Base-by-base conservation (phyloP, 805 yeast species). In the Metschnikowia peoriensis region DNA sequence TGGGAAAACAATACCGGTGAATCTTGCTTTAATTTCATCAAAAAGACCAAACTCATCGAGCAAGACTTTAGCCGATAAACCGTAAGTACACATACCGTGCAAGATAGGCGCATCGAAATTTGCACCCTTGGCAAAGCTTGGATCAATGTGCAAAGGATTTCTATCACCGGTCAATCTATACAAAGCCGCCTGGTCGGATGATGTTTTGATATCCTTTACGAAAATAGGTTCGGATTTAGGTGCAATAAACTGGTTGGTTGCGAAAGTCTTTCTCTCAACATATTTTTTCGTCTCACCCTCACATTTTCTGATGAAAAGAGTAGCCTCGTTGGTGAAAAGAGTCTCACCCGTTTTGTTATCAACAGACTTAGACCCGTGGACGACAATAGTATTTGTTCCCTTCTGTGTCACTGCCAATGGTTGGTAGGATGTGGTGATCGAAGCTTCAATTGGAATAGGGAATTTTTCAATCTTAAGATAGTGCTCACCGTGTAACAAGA, bases 121-220 rank as follows among this genome's bases (percentile, higher is more conserved):
- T 45, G 93, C 97, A 52, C 88, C 88, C 57, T 85, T 82, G 14
- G 98, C 97, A 71, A 92, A 87, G 32, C 69, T 77, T 16, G 98
- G 97, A 73, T 93, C 98, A 66, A 93, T 86, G 75, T 92, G 99
- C 62, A 93, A 80, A 54, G 99, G 99, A 71, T 93, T 93, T 70
- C 85, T 85, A 76, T 93, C 99, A 50, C 97, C 98, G 55, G 93
- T 86, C 55, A 93, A 77, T 68, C 99, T 83, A 76, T 93, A 93
- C 51, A 92, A 71, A 4, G 96, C 89, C 44, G 97, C 97, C 69
- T 85, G 90, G 68, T 91, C 88, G 41, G 70, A 76, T 28, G 78
- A 66, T 1, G 94, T 88, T 58, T 78, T 71, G 62, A 82, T 79
- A 41, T 77, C 81, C 44, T 71, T 68, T 51, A 79, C 83, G 63